Evolutionary conservation across 2,329 filamentous ascomycete genomes (phyloP).

Genomic region (Teratosphaeria epicoccoides): DNA sequence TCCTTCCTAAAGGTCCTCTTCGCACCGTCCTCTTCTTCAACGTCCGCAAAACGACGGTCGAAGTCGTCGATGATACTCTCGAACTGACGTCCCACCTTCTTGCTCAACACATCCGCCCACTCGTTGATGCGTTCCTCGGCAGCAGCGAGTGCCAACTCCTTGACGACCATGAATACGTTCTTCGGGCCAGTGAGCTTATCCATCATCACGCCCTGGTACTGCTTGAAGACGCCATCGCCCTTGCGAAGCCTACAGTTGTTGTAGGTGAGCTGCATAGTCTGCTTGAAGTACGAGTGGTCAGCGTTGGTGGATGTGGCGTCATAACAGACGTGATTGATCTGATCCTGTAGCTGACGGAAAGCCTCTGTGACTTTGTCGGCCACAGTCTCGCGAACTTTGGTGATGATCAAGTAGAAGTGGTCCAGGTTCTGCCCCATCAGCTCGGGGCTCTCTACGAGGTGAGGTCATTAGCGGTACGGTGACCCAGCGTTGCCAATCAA

Average conservation of each 20-base stretch:
- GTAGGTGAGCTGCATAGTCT: neutral
- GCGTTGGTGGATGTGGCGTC: neutral
- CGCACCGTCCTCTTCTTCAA: neutral
- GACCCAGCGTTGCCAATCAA: neutral
- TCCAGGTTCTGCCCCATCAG: neutral
- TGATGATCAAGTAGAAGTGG: neutral
- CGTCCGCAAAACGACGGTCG: neutral
- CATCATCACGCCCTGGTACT: neutral
- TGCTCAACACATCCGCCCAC: neutral
- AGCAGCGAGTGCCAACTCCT: neutral
- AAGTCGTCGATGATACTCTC: neutral
- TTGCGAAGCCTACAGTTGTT: neutral
- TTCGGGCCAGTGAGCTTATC: neutral
- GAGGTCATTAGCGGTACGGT: neutral
- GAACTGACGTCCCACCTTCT: neutral
- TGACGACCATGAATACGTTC: conserved; percentile 1
- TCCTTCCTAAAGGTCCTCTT: neutral
- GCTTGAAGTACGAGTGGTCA: neutral
- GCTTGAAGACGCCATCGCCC: neutral
- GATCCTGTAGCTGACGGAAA: neutral
- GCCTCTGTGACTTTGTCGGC: neutral
- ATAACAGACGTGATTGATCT: neutral
- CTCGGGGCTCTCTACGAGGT: neutral
- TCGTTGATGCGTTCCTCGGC: neutral
- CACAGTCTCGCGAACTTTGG: neutral